These are phyloP conservation scores for Eimeria brunetti DNA, from an alignment of 169 alveolate species.

Conservation along the genomic window DNA sequence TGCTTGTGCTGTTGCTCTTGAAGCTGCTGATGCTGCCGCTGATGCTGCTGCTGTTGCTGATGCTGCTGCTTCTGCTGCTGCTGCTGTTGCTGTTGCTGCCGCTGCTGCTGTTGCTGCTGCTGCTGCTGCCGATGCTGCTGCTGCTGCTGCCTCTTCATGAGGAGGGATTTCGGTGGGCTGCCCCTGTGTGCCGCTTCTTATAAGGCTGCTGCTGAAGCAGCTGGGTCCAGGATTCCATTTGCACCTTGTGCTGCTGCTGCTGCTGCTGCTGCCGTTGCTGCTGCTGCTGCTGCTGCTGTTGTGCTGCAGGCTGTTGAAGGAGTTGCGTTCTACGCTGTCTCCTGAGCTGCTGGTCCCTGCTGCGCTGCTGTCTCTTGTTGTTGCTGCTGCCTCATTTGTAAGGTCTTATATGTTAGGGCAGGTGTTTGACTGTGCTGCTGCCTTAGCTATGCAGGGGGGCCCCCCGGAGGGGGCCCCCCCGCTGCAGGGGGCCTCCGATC, in stretches of 20 bases:
- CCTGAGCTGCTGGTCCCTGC: slow-evolving; percentile 53
- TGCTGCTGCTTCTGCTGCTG: slow-evolving; percentile 36
- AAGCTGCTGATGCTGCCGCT: slow-evolving; percentile 24
- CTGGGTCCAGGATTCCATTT: too few relatives aligned
- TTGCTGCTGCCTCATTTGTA: slow-evolving; percentile 33
- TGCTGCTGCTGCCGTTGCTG: slow-evolving; percentile 22
- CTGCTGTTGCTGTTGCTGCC: slow-evolving; percentile 13
- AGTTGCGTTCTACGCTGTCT: slow-evolving; percentile 48
- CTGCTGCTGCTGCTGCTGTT: slow-evolving; percentile 1
- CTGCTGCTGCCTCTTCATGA: background rate
- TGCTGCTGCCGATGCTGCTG: slow-evolving; percentile 12
- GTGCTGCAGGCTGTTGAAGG: slow-evolving; percentile 46
- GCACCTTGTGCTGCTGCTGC: slow-evolving; percentile 9
- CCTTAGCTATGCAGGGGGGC: background rate
- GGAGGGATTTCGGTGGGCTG: too few relatives aligned
- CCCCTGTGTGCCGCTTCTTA: too few relatives aligned
- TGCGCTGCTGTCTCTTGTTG: slow-evolving; percentile 37
- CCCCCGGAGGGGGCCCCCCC: background rate
- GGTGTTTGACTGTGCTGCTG: slow-evolving; percentile 70
- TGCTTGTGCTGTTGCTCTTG: background rate
- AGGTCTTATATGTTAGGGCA: slow-evolving; percentile 52
- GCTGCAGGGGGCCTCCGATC: slow-evolving; percentile 16
- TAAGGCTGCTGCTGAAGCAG: too few relatives aligned
- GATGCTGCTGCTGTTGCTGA: background rate
- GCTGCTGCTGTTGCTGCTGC: slow-evolving; percentile 16